Evolutionary conservation across 148 eudicot genomes (phyloP).

Genomic region (Persicaria maculosa): DNA sequence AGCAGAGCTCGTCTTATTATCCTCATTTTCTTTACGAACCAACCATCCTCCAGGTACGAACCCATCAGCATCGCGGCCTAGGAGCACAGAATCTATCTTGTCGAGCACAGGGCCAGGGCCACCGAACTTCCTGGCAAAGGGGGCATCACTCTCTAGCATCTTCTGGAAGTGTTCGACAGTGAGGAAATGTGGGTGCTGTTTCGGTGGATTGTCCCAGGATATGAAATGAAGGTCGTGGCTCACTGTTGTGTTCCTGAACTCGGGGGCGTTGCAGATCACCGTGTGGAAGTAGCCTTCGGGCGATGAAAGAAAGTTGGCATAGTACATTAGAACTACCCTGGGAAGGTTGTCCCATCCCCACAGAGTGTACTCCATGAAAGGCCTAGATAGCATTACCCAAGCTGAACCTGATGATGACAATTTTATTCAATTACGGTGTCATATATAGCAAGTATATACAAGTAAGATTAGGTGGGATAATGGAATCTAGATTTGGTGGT

Average conservation of each 20-base stretch:
- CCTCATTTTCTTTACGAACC: background rate
- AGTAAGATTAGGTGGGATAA: background rate
- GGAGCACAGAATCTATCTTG: slow-evolving; percentile 55
- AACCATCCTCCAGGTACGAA: slow-evolving; percentile 61
- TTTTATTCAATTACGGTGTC: background rate
- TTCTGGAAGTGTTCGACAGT: slow-evolving; percentile 34
- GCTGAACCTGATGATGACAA: slow-evolving; percentile 50
- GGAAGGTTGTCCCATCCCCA: slow-evolving; percentile 82
- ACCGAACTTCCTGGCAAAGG: slow-evolving; percentile 66
- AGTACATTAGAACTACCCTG: slow-evolving; percentile 55
- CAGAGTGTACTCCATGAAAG: slow-evolving; percentile 58
- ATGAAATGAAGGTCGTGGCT: slow-evolving; percentile 72
- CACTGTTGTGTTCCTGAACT: slow-evolving; percentile 59
- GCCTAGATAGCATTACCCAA: slow-evolving; percentile 80
- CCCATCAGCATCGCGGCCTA: slow-evolving; percentile 34
- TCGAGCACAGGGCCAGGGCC: slow-evolving; percentile 34
- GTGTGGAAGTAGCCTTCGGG: slow-evolving; percentile 80
- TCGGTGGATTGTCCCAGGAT: slow-evolving; percentile 74
- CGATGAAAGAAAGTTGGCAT: slow-evolving; percentile 64
- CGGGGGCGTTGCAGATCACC: slow-evolving; percentile 63
- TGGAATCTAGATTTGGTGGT: background rate
- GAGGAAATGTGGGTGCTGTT: slow-evolving; percentile 72
- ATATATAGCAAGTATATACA: too few relatives aligned
- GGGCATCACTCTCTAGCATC: slow-evolving; percentile 57
- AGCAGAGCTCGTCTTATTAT: slow-evolving; percentile 14